Conservation (phyloP, 2,329 filamentous ascomycete genomes). For the Thelonectria discophora region DNA sequence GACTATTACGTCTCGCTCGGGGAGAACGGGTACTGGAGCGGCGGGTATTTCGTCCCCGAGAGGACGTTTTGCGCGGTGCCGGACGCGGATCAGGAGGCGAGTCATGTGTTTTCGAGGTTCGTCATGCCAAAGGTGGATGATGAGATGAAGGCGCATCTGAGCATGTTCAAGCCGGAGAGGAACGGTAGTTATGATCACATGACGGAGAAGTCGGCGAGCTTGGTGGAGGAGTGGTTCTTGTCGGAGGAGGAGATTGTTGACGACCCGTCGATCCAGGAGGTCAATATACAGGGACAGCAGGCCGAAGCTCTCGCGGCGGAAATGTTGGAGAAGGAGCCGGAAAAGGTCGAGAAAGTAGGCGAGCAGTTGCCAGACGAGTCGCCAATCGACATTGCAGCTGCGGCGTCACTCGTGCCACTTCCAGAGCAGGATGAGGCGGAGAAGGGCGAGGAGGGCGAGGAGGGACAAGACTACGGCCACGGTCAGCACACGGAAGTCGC, state of each 20-base stretch:
- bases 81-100: constrained; percentile 54
- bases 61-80: constrained; percentile 84
- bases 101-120: constrained; percentile 57
- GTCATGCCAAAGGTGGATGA: constrained; percentile 73
- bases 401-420: constrained; percentile 59
- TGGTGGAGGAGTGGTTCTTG: constrained; percentile 66
- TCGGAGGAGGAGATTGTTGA: constrained; percentile 57
- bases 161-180: constrained; percentile 69
- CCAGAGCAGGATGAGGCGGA: constrained; percentile 51
- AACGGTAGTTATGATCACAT: constrained; percentile 72
- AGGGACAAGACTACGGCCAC: constrained; percentile 19
- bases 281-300: constrained; percentile 48
- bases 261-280: constrained; percentile 55
- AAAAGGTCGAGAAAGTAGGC: constrained; percentile 24
- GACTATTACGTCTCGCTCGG: constrained; percentile 83
- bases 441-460: no score
- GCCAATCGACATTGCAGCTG: constrained; percentile 62
- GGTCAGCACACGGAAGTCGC: constrained; percentile 43
- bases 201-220: constrained; percentile 65
- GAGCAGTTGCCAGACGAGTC: constrained; percentile 43
- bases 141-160: constrained; percentile 77
- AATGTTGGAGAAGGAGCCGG: constrained; percentile 33
- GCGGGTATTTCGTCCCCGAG: constrained; percentile 68
- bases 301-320: constrained; percentile 43
- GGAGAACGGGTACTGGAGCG: constrained; percentile 71